Evolutionary conservation across 2,329 filamentous ascomycete genomes (phyloP).

Genomic region (Xylaria multiplex): DNA sequence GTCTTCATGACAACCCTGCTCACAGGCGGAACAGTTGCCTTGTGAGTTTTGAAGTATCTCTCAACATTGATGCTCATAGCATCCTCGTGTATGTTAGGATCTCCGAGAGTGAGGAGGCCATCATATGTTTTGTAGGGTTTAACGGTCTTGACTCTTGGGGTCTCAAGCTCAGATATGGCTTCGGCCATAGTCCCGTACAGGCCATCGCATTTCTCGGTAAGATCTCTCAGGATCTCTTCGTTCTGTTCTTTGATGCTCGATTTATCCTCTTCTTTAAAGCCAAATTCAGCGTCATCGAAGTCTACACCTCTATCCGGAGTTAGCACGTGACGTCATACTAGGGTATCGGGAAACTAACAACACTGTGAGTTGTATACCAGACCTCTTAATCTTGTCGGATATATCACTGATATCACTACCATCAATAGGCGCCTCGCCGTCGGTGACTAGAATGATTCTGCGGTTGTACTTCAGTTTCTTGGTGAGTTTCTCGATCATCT

Average conservation of each 20-base stretch:
- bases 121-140: slow-evolving; percentile 82
- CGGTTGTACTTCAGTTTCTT: slow-evolving; percentile 84
- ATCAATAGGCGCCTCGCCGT: slow-evolving; percentile 79
- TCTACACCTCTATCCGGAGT: slow-evolving; percentile 75
- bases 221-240: slow-evolving; percentile 71
- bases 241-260: slow-evolving; percentile 76
- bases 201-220: slow-evolving; percentile 76
- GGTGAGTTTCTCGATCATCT: slow-evolving; percentile 84
- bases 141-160: slow-evolving; percentile 79
- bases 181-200: slow-evolving; percentile 85
- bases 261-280: slow-evolving; percentile 93
- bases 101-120: slow-evolving; percentile 81
- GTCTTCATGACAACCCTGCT: slow-evolving; percentile 74
- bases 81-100: slow-evolving; percentile 76
- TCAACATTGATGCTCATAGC: slow-evolving; percentile 87
- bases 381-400: slow-evolving; percentile 75
- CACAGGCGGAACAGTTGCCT: slow-evolving; percentile 77
- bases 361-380: slow-evolving; percentile 80
- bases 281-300: slow-evolving; percentile 90
- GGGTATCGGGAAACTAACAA: slow-evolving; percentile 67
- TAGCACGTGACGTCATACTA: slow-evolving; percentile 21
- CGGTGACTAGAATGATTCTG: slow-evolving; percentile 85
- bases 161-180: slow-evolving; percentile 81
- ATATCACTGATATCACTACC: slow-evolving; percentile 77
- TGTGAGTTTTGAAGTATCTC: slow-evolving; percentile 86